A percentile compares a stretch with the other conserved stretches of the same genome.
phyloP scores from a whole-genome alignment of 2,329 filamentous ascomycete species.

The Aspergillus flavus region DNA sequence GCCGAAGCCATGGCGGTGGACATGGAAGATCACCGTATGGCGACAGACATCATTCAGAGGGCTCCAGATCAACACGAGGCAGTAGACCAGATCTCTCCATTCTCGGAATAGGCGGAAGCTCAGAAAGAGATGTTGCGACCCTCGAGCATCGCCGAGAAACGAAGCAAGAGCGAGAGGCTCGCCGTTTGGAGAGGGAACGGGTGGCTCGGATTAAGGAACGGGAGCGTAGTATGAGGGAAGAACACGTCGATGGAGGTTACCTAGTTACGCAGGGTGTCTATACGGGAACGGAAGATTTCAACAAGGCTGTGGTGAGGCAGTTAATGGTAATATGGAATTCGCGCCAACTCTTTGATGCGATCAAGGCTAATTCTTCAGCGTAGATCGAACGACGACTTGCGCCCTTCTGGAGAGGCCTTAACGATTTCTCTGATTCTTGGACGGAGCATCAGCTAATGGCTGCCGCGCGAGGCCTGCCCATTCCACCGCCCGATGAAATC shows the following conservation, averaged over 20 bases:
- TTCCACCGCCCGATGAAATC: constrained; percentile 82
- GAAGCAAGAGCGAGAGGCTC: constrained; percentile 85
- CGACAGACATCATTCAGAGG: constrained; percentile 38
- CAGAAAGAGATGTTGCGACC: constrained; percentile 53
- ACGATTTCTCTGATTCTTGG: constrained; percentile 88
- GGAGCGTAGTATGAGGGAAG: constrained; percentile 85
- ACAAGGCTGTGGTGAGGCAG: constrained; percentile 82
- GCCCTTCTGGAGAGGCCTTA: constrained; percentile 92
- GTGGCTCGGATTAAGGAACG: constrained; percentile 76
- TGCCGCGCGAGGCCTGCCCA: constrained; percentile 77
- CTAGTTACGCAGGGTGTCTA: constrained; percentile 94
- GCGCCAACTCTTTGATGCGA: neutral
- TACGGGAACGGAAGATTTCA: constrained; percentile 89
- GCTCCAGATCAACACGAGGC: constrained; percentile 52
- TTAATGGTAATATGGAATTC: constrained; percentile 68
- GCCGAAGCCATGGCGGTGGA: constrained; percentile 32
- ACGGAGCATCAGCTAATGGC: constrained; percentile 94
- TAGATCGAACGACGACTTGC: constrained; percentile 91
- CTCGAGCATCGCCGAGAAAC: constrained; percentile 75
- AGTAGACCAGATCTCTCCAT: constrained; percentile 63
- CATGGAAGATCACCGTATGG: constrained; percentile 34
- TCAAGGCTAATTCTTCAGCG: constrained; percentile 22
- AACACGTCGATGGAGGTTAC: constrained; percentile 92
- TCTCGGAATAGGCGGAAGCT: constrained; percentile 55
- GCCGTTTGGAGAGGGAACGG: constrained; percentile 81